Conservation (phyloP, 2,329 filamentous ascomycete genomes). For the Immersiporthe knoxdaviesiana region DNA sequence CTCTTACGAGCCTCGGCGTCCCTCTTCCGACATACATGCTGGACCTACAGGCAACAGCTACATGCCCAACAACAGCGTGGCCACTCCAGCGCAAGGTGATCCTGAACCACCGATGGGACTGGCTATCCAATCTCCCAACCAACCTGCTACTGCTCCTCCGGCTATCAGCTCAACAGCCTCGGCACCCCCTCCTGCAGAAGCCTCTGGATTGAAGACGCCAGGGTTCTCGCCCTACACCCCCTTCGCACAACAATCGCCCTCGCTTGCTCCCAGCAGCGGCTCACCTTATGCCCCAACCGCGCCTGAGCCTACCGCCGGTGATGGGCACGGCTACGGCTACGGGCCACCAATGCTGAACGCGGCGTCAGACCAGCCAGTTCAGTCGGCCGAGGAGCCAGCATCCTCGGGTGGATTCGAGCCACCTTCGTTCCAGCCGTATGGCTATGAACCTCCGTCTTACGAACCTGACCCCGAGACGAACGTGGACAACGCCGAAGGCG, state of each 20-base stretch:
- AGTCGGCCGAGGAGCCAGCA: conserved; percentile 36
- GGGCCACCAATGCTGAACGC: conserved; percentile 49
- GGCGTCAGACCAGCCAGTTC: conserved; percentile 35
- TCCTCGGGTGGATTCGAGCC: conserved; percentile 59
- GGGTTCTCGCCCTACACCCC: conserved; percentile 26
- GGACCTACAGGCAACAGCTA: conserved; percentile 40
- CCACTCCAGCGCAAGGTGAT: conserved; percentile 39
- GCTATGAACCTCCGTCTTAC: conserved; percentile 59
- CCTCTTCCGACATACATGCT: conserved; percentile 44
- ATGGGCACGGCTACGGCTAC: conserved; percentile 56
- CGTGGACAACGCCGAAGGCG: conserved; percentile 47
- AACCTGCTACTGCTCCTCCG: conserved; percentile 30
- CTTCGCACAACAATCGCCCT: conserved; percentile 26
- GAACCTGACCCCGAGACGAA: conserved; percentile 52
- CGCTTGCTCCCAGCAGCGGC: conserved; percentile 27
- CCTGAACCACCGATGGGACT: conserved; percentile 32
- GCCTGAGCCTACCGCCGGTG: conserved; percentile 34
- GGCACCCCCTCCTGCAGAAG: conserved; percentile 10
- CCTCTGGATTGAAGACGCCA: conserved; percentile 13
- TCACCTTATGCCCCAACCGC: conserved; percentile 23
- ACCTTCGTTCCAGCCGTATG: conserved; percentile 63
- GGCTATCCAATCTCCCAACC: conserved; percentile 36
- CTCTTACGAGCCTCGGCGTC: conserved; percentile 48
- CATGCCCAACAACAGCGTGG: conserved; percentile 38
- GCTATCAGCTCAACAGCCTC: conserved; percentile 29